Conservation (phyloP, 108 stramenopile species). For the Cylindrotheca fusiformis region DNA sequence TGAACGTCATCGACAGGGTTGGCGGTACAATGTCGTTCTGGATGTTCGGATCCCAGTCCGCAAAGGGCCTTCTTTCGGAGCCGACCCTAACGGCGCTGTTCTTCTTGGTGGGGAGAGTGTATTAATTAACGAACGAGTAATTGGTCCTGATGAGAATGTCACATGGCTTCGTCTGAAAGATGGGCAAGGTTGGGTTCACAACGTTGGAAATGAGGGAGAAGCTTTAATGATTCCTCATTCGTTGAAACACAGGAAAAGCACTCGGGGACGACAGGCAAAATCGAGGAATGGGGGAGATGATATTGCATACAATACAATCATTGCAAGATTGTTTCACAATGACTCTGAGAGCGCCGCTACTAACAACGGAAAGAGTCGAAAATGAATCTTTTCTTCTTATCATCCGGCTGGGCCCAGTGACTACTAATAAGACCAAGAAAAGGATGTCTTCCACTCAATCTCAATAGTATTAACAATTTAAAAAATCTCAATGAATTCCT, state of each 20-base stretch:
- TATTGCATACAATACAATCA: conserved; percentile 53
- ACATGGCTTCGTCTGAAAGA: conserved; percentile 75
- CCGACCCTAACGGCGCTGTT: conserved; percentile 40
- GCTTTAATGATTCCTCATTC: conserved; percentile 55
- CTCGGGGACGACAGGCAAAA: conserved; percentile 8
- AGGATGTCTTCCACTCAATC: too few relatives aligned
- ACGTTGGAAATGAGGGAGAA: conserved; percentile 43
- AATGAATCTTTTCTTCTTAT: too few relatives aligned
- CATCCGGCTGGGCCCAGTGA: too few relatives aligned
- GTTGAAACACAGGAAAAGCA: conserved; percentile 33
- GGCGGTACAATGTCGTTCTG: conserved; percentile 64
- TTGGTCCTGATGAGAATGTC: conserved; percentile 34
- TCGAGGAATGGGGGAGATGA: conserved; percentile 33
- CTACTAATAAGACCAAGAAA: too few relatives aligned
- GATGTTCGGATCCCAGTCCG: conserved; percentile 50
- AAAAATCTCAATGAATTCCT: too few relatives aligned
- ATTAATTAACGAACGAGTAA: conserved; percentile 69
- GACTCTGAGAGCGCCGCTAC: conserved; percentile 9
- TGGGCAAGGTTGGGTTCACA: conserved; percentile 72
- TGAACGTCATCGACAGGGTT: conserved; percentile 71
- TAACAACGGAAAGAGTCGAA: too few relatives aligned
- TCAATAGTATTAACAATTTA: too few relatives aligned
- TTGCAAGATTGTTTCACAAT: conserved; percentile 53
- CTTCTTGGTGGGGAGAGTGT: conserved; percentile 53
- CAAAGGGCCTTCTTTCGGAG: conserved; percentile 63